These are phyloP conservation scores for Aspergillus arachidicola DNA, from an alignment of 2,329 filamentous ascomycete species.

Conservation along the genomic window DNA sequence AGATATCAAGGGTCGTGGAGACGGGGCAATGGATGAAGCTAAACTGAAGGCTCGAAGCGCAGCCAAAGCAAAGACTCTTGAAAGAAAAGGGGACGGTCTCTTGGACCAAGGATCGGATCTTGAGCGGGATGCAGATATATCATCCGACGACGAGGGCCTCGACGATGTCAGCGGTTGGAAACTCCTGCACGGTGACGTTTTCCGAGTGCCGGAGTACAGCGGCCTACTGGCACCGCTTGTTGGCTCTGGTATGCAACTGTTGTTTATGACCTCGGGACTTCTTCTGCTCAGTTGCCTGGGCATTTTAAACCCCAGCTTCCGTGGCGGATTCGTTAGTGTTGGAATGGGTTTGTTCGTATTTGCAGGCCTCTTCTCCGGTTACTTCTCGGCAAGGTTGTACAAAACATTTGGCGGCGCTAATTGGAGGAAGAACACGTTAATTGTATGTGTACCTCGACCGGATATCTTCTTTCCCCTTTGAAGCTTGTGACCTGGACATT, in stretches of 20 bases:
- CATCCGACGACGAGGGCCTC: slow-evolving; percentile 70
- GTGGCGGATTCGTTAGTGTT: slow-evolving; percentile 86
- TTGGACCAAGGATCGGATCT: slow-evolving; percentile 61
- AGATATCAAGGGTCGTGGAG: slow-evolving; percentile 75
- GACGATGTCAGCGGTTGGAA: slow-evolving; percentile 90
- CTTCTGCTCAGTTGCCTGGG: slow-evolving; percentile 74
- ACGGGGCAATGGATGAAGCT: slow-evolving; percentile 67
- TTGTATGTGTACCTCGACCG: slow-evolving; percentile 44
- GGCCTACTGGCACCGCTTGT: slow-evolving; percentile 76
- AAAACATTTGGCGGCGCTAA: slow-evolving; percentile 77
- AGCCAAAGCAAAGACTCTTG: slow-evolving; percentile 46
- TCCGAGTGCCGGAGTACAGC: slow-evolving; percentile 71
- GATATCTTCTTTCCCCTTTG: background rate
- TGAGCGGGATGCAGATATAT: slow-evolving; percentile 57
- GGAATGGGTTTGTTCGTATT: slow-evolving; percentile 81
- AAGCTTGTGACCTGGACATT: background rate
- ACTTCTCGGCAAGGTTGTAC: slow-evolving; percentile 82
- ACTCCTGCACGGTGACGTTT: slow-evolving; percentile 83
- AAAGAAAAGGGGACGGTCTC: slow-evolving; percentile 59
- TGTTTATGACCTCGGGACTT: slow-evolving; percentile 77
- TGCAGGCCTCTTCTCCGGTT: slow-evolving; percentile 81
- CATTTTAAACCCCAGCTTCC: slow-evolving; percentile 80
- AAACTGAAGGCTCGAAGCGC: slow-evolving; percentile 53
- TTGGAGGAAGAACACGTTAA: slow-evolving; percentile 74
- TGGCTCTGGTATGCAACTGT: slow-evolving; percentile 82